Base-by-base conservation (phyloP, 2,329 filamentous ascomycete genomes). In the Neofusicoccum kwambonambiense region DNA sequence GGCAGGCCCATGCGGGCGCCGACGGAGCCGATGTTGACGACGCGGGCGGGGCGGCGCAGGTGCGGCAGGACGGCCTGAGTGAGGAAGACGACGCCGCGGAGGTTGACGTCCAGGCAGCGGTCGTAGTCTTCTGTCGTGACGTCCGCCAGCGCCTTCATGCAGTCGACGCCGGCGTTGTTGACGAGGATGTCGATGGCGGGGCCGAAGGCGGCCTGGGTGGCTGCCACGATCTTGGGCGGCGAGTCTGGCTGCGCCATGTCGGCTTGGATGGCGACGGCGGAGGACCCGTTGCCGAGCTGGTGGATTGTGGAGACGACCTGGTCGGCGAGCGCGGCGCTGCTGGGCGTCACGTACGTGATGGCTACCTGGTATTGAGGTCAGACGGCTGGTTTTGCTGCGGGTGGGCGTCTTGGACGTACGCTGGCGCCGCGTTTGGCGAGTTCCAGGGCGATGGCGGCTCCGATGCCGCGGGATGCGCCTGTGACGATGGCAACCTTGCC, bases 201-300 rank as follows among this genome's bases (percentile, higher is more conserved):
- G 0, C 35, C 34, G 15, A 41, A 27, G 0, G 12, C 71, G 74
- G 57, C 68, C 66, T 51, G 72, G 60, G 1, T 77, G 6, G 73
- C 75, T 22, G 69, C 66, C 15, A 81, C 75, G 49, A 80, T 79
- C 56, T 74, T 72, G n/a, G 72, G 70, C 0, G 75, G 73, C 2
- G 77, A 71, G 44, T 73, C 71, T 13, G 73, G 44, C 5, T 74
- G 63, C 34, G 70, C 69, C 9, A 82, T 75, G 63, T 82, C 75
- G 50, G 75, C 78, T 17, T 70, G 67, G 50, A 76, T 77, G 8
- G 76, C 76, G 47, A 56, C 22, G 34, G 52, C 52, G 1, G 7
- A 6, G n/a, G 17, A 9, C 8, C 52, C 52, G 31, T 37, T 37
- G 37, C 70, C 69, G 7, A 79, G 65, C 3, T 9, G 7, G 1